phyloP scores from a whole-genome alignment of 1,139 yeast species.

The Protomyces inundatus region DNA sequence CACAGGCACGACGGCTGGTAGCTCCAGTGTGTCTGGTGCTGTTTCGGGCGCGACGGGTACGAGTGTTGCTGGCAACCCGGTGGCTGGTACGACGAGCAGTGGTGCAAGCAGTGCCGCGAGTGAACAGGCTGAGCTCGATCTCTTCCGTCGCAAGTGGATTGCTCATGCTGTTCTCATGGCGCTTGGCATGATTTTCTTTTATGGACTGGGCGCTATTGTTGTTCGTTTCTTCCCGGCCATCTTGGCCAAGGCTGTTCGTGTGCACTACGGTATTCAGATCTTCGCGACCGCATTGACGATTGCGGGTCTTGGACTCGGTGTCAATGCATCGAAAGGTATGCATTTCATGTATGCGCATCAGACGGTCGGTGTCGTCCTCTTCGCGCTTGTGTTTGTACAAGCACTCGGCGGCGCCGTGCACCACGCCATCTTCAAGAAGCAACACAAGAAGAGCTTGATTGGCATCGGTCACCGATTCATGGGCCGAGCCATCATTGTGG shows the following conservation, averaged over 20 bases:
- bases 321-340: not conserved
- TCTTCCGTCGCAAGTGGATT: not conserved
- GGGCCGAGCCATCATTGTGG: constrained; percentile 2
- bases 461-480: not conserved
- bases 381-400: not conserved
- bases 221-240: constrained; percentile 5
- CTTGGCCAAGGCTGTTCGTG: not conserved
- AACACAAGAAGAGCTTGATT: not conserved
- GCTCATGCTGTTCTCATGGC: constrained; percentile 5
- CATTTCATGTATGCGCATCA: constrained; percentile 7
- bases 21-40: not conserved
- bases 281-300: not conserved
- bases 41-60: not conserved
- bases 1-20: not conserved
- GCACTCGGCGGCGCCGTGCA: not conserved
- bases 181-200: not conserved
- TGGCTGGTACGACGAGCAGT: not conserved
- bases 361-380: constrained; percentile 7
- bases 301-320: constrained; percentile 1
- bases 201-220: constrained; percentile 1
- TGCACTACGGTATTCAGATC: constrained; percentile 1
- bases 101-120: not conserved
- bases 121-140: not conserved
- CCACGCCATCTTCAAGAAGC: not conserved
- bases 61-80: not conserved